Conservation (phyloP, 768 basidiomycete species). For the Calocybe gangraenosa region DNA sequence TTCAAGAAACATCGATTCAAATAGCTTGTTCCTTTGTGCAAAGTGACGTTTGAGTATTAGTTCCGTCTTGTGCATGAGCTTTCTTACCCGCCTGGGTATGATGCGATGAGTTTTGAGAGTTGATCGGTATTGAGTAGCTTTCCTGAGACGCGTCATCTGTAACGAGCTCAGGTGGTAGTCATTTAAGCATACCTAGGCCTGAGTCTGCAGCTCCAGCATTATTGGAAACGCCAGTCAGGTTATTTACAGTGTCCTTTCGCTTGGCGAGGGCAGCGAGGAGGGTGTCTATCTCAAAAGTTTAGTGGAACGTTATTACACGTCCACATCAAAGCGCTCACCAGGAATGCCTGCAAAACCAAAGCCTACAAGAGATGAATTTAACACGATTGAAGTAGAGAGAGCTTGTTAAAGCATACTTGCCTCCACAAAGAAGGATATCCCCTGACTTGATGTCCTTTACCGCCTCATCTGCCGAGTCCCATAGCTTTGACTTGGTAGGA, state of each 20-base stretch:
- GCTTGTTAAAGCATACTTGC: constrained; percentile 36
- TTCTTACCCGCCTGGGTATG: constrained; percentile 81
- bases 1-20: constrained; percentile 75
- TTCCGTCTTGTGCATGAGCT: neutral
- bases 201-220: constrained; percentile 73
- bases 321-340: constrained; percentile 36
- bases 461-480: constrained; percentile 77
- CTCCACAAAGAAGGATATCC: constrained; percentile 74
- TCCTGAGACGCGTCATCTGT: constrained; percentile 44
- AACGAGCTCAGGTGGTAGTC: too few relatives aligned
- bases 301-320: neutral
- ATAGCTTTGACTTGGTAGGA: constrained; percentile 60
- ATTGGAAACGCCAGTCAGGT: constrained; percentile 83
- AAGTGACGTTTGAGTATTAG: neutral
- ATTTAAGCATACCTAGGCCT: constrained; percentile 62
- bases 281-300: constrained; percentile 51
- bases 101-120: constrained; percentile 80
- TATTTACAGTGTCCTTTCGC: constrained; percentile 60
- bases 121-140: constrained; percentile 72
- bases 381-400: neutral
- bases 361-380: constrained; percentile 37
- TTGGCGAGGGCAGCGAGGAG: constrained; percentile 73
- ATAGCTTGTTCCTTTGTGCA: constrained; percentile 76
- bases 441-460: constrained; percentile 81
- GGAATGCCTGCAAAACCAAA: constrained; percentile 91